Base-by-base conservation (phyloP, 2,329 filamentous ascomycete species). In the Hypoxylon sp. region DNA sequence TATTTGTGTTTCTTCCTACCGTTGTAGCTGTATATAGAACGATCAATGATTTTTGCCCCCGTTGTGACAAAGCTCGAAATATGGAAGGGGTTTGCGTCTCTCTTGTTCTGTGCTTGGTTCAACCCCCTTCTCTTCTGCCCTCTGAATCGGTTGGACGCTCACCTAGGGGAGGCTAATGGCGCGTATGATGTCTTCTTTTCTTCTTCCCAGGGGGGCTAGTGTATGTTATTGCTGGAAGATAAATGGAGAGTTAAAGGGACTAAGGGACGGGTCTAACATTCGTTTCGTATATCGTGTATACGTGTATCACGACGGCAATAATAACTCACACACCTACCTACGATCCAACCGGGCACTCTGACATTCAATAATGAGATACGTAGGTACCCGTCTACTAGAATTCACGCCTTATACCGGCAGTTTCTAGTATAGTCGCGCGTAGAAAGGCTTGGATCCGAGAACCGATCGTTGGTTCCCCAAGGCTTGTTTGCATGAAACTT, bases 1-100 rank as follows among this genome's bases (percentile, higher is more conserved):
- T 69, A 50, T 61, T 58, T 57, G 50, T 63, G 52, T 65, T 59
- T 61, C 32, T 47, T 58, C 46, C 29, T 66, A 57, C 61, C 46
- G 37, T 46, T 21, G 37, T 29, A 52, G 34, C 27, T 61, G 67
- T 74, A 73, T 73, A 73, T 73, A 71, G 61, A 71, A 63, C 63
- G 59, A 69, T 56, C 60, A 73, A 73, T 65, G 59, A 68, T 56
- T 25, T 50, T 60, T 63, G 54, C 50, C 48, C 55, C 60, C 63
- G 16, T 67, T 30, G 45, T 60, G 64, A 54, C 52, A 58, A 37
- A 60, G 25, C 41, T 55, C 25, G 50, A 58, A 53, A 64, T 55
- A 61, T 46, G 60, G 63, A 61, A 23, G 66, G 52, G 32, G 51
- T 54, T 61, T 61, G 55, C 57, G 65, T 57, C 47, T 62, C 56